Percentiles rank a stretch among this genome's conserved stretches.
Conservation (phyloP, 1,284 basidiomycete species). For the Ceratobasidium sp. region DNA sequence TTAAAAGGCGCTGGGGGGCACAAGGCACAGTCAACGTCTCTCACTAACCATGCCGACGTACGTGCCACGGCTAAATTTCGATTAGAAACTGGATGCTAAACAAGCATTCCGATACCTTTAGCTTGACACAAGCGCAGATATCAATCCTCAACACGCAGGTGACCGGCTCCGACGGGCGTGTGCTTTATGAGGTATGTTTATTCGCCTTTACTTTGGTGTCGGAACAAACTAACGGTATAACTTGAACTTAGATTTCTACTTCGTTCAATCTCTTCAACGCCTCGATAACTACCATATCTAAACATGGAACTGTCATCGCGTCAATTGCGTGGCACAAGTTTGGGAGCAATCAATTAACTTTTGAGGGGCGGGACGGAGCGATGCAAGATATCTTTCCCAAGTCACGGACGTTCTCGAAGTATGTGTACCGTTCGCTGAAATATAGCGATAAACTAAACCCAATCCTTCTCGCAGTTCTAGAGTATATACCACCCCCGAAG, state of each 20-base stretch:
- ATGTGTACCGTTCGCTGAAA: not conserved
- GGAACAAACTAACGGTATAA: not conserved
- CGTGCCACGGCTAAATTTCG: too few species aligned
- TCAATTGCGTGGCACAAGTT: conserved; percentile 23
- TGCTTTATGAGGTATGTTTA: conserved; percentile 1
- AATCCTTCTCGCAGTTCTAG: conserved; percentile 5
- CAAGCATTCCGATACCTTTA: too few species aligned
- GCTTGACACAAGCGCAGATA: conserved; percentile 4
- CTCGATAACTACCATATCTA: conserved; percentile 4
- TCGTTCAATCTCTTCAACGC: not conserved
- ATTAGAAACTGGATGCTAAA: too few species aligned
- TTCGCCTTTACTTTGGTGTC: not conserved
- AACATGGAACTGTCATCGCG: not conserved
- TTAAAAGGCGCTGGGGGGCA: too few species aligned
- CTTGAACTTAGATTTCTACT: conserved; percentile 1
- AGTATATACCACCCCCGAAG: conserved; percentile 16
- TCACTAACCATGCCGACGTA: too few species aligned
- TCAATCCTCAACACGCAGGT: conserved; percentile 8
- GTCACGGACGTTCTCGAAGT: conserved; percentile 12
- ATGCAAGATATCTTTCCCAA: conserved; percentile 8
- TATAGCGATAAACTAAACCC: too few species aligned
- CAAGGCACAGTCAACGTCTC: too few species aligned
- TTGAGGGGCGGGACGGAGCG: not conserved
- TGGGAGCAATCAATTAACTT: not conserved
- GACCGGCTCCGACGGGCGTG: not conserved